Evolutionary conservation across 1,284 basidiomycete species (phyloP), one percentile per base, ranked within the genome.

Genomic region (Vanrija sp.): DNA sequence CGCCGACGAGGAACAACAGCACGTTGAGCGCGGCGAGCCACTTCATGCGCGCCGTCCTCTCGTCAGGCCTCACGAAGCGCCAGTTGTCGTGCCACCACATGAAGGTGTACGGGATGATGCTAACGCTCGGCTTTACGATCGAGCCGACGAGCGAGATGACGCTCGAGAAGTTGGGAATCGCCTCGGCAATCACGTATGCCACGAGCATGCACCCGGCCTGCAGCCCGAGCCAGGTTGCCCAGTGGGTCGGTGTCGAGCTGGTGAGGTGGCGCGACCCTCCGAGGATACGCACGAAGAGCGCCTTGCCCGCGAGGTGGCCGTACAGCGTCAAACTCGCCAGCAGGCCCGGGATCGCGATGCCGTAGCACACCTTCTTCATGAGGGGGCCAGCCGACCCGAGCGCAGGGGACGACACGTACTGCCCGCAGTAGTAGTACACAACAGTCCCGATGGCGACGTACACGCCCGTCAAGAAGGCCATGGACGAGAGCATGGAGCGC

Each of bases 251-350:
- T 0, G 83, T 85, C 57, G 83, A 82, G 10, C 73, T 75, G 57
- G 83, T 78, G 48, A 86, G 66, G 66, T 86, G 84, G 12, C 69
- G 69, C 10, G 81, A 78, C 54, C 79, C 77, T 8, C 82, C 78
- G 64, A 86, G 82, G 48, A 82, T 60, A 10, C 84, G 79, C 52
- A 86, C 77, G 63, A 86, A 85, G 50, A 85, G 62, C 47, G 83
- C 79, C 66, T 85, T 85, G 23, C 82, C 81, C 8, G 81, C 78
- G 45, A 67, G 48, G 39, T 55, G 47, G 27, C 19, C 49, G 47
- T 35, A 31, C 15, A 49, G 15, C 19, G 8, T 5, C 6, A 20
- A 4, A 8, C 12, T 55, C n/a, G 65, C 63, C 18, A 69, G 39
- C 9, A 76, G 51, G 3, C 63, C 66, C 0, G 65, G 67, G 3